Conservation (phyloP, 2,329 filamentous ascomycete genomes). For the Talaromyces sp. region DNA sequence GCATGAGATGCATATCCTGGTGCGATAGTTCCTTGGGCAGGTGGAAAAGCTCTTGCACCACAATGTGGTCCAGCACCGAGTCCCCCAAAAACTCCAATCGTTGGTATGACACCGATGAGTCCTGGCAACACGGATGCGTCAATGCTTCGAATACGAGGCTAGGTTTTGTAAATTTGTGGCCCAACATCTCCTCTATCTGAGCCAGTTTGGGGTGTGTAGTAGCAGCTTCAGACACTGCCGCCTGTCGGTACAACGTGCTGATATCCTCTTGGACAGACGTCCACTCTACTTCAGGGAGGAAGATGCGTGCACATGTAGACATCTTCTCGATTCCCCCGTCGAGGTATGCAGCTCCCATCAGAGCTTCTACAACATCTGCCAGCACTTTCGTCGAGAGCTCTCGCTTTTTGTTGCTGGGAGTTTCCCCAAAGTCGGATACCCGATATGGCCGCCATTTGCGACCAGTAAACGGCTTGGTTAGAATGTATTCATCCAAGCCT, state of each 20-base stretch:
- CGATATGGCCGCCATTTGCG: constrained; percentile 67
- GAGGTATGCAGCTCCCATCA: constrained; percentile 70
- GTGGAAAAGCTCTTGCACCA: constrained; percentile 58
- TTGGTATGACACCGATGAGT: constrained; percentile 56
- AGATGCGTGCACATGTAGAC: constrained; percentile 56
- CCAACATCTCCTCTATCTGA: constrained; percentile 60
- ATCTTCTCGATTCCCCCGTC: constrained; percentile 63
- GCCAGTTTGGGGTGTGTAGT: constrained; percentile 33
- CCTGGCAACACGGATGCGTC: constrained; percentile 64
- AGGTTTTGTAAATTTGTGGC: constrained; percentile 65
- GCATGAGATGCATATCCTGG: constrained; percentile 67
- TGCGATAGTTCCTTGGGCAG: constrained; percentile 41
- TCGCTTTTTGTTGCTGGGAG: constrained; percentile 19
- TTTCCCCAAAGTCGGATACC: constrained; percentile 34
- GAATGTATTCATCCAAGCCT: constrained; percentile 67
- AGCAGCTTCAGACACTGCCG: constrained; percentile 30
- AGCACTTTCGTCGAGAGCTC: constrained; percentile 68
- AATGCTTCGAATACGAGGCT: constrained; percentile 69
- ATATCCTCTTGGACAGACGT: constrained; percentile 38
- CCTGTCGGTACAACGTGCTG: constrained; percentile 39
- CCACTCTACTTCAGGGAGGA: constrained; percentile 59
- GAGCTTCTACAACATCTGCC: constrained; percentile 79
- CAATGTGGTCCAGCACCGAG: constrained; percentile 70
- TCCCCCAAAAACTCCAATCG: constrained; percentile 86
- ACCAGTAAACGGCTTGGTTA: constrained; percentile 61